Conservation (phyloP, 345 rosid species). For the Camelina hispida region DNA sequence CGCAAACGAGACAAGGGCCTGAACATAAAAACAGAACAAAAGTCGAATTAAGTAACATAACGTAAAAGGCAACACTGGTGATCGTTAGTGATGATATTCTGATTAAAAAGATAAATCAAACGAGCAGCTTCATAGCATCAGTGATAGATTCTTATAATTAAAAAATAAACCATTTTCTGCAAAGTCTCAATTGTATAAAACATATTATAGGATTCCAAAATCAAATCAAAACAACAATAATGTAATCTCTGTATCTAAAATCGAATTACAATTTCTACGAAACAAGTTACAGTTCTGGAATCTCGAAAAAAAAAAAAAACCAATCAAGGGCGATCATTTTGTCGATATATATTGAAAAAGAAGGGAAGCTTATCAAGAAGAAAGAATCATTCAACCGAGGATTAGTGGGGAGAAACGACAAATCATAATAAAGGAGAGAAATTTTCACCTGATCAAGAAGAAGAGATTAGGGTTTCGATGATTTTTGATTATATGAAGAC, state of each 20-base stretch:
- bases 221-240: not conserved
- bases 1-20: constrained; percentile 15
- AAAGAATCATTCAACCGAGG: not conserved
- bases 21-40: not conserved
- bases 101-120: not conserved
- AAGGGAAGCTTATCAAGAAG: no score
- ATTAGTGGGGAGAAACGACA: not conserved
- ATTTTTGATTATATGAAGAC: constrained; percentile 6
- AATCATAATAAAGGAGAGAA: not conserved
- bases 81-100: not conserved
- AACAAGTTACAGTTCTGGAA: not conserved
- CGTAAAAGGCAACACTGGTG: not conserved
- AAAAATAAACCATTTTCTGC: not conserved
- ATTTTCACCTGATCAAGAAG: constrained; percentile 21
- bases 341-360: no score
- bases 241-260: not conserved
- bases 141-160: not conserved
- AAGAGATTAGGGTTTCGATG: constrained; percentile 38
- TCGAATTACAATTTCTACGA: not conserved
- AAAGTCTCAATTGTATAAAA: not conserved
- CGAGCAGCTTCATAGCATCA: constrained; percentile 6
- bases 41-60: not conserved
- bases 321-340: not conserved
- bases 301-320: not conserved
- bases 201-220: not conserved